These are phyloP conservation scores for Paramyrothecium roridum DNA, from an alignment of 2,329 filamentous ascomycete genomes.

Conservation along the genomic window DNA sequence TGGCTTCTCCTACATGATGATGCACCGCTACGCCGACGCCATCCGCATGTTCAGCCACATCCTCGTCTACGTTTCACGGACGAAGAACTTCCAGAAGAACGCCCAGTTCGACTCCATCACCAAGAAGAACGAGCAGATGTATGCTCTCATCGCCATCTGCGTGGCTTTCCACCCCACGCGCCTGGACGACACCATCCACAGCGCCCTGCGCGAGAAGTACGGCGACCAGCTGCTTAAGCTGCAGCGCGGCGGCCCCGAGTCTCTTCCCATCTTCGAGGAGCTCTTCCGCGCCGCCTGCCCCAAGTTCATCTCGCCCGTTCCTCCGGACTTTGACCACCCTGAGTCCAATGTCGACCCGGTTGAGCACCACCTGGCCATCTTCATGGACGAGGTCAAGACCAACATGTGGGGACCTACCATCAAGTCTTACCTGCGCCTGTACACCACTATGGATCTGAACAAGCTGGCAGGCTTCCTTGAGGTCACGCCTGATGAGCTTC, in stretches of 20 bases:
- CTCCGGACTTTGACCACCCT: constrained; percentile 96
- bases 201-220: constrained; percentile 96
- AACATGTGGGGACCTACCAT: constrained; percentile 98
- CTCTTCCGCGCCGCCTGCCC: constrained; percentile 97
- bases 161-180: constrained; percentile 96
- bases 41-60: constrained; percentile 99
- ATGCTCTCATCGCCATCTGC: constrained; percentile 97
- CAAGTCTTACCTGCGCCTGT: constrained; percentile 97
- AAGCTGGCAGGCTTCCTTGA: constrained; percentile 98
- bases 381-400: constrained; percentile 99
- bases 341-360: constrained; percentile 94
- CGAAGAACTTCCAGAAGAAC: constrained; percentile 99
- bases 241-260: constrained; percentile 92
- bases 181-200: constrained; percentile 98
- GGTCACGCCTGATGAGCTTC: constrained; percentile 91
- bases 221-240: constrained; percentile 96
- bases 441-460: constrained; percentile 99
- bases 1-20: constrained; percentile 99
- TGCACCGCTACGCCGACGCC: constrained; percentile 97
- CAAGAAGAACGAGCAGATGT: constrained; percentile 99
- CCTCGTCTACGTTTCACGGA: constrained; percentile 95
- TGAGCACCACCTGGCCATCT: constrained; percentile 94
- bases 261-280: constrained; percentile 95
- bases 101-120: constrained; percentile 97
- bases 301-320: constrained; percentile 98